phyloP scores from a whole-genome alignment of 768 basidiomycete genomes.

The Hericium erinaceus region DNA sequence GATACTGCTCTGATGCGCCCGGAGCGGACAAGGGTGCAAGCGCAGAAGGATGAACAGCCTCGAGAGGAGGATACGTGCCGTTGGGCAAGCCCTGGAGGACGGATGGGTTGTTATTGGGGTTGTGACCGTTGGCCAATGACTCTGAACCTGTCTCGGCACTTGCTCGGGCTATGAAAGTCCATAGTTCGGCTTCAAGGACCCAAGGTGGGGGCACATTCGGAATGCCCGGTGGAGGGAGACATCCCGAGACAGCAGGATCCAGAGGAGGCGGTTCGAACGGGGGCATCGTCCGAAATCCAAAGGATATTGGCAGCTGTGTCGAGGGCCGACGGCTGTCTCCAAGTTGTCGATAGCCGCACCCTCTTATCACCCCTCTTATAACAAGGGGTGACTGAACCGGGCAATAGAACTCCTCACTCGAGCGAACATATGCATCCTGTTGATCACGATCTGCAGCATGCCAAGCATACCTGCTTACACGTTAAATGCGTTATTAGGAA shows the following conservation, averaged over 20 bases:
- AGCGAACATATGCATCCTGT: too few relatives aligned
- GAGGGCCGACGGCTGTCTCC: too few relatives aligned
- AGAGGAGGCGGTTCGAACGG: neutral
- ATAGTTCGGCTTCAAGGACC: constrained; percentile 3
- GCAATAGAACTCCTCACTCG: too few relatives aligned
- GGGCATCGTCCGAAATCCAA: too few relatives aligned
- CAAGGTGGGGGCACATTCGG: constrained; percentile 4
- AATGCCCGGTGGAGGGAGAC: neutral
- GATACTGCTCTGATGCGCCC: constrained; percentile 2
- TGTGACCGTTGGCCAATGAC: neutral
- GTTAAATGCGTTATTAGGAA: too few relatives aligned
- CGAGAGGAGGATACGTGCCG: constrained; percentile 7
- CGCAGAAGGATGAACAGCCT: constrained; percentile 7
- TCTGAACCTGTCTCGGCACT: too few relatives aligned
- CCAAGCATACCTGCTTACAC: too few relatives aligned
- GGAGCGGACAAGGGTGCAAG: neutral
- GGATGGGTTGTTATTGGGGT: constrained; percentile 1
- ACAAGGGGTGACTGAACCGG: too few relatives aligned
- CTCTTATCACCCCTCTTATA: too few relatives aligned
- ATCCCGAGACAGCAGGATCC: neutral
- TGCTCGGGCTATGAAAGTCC: neutral
- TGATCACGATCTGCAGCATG: too few relatives aligned
- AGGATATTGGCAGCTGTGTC: too few relatives aligned
- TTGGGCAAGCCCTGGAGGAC: constrained; percentile 10
- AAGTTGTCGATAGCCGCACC: too few relatives aligned